Conservation (phyloP, 352 stramenopile species). For the Phytopythium montanum region DNA sequence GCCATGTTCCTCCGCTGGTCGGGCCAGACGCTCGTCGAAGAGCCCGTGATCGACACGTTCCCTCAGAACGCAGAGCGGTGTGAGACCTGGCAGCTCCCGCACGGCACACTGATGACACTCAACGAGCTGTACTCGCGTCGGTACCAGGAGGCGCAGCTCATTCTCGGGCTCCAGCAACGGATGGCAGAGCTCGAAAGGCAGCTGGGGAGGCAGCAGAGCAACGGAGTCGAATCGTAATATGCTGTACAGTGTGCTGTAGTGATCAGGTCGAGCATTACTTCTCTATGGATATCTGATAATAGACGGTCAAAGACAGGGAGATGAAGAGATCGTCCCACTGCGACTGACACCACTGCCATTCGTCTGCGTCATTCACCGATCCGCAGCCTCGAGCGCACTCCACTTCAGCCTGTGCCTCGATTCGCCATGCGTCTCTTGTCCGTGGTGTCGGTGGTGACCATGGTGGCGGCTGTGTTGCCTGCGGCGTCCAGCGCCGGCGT, state of each 20-base stretch:
- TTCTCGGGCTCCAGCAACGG: slow-evolving; percentile 36
- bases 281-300: not conserved
- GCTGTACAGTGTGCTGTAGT: too few relatives aligned
- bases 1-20: slow-evolving; percentile 76
- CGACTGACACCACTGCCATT: not conserved
- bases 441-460: not conserved
- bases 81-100: slow-evolving; percentile 64
- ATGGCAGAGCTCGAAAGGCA: slow-evolving; percentile 31
- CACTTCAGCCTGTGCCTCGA: too few relatives aligned
- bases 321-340: not conserved
- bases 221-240: not conserved
- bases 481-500: not conserved
- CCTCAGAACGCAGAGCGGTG: slow-evolving; percentile 49
- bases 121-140: slow-evolving; percentile 36
- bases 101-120: slow-evolving; percentile 42
- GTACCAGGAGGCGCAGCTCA: slow-evolving; percentile 37
- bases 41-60: slow-evolving; percentile 48
- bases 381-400: not conserved
- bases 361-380: not conserved
- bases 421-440: not conserved
- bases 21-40: slow-evolving; percentile 52
- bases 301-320: not conserved
- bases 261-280: not conserved
- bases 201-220: not conserved
- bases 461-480: not conserved